phyloP scores from a whole-genome alignment of 23 red algal genomes.

The Pyropia haitanensis region DNA sequence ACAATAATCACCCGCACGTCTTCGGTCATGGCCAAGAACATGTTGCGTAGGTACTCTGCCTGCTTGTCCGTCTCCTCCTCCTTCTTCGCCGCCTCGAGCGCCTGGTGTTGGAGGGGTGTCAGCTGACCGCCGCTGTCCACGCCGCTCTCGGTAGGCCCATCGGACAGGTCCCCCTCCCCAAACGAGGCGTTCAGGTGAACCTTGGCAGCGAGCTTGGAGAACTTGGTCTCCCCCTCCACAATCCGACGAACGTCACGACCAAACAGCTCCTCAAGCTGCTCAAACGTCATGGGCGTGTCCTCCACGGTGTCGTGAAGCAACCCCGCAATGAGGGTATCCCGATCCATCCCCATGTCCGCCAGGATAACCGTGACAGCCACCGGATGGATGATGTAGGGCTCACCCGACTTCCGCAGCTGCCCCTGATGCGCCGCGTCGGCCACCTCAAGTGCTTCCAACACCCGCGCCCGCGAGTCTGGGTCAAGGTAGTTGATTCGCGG shows the following conservation, averaged over 20 bases:
- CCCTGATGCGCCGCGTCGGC: slow-evolving; percentile 76
- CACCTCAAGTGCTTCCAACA: slow-evolving; percentile 69
- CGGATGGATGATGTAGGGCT: slow-evolving; percentile 79
- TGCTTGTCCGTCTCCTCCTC: slow-evolving; percentile 70
- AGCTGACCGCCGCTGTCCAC: neutral
- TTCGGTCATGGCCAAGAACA: slow-evolving; percentile 97
- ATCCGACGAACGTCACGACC: slow-evolving; percentile 77
- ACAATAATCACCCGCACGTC: slow-evolving; percentile 97
- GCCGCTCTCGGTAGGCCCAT: neutral
- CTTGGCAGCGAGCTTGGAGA: slow-evolving; percentile 70
- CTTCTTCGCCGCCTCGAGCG: slow-evolving; percentile 23
- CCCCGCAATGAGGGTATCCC: slow-evolving; percentile 83
- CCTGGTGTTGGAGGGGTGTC: neutral
- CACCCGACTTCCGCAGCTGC: slow-evolving; percentile 71
- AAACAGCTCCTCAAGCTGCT: slow-evolving; percentile 60
- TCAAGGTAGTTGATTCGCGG: slow-evolving; percentile 66
- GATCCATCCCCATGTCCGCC: slow-evolving; percentile 87
- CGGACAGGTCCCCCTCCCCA: neutral
- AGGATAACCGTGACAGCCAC: slow-evolving; percentile 81
- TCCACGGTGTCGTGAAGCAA: slow-evolving; percentile 91
- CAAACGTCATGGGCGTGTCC: slow-evolving; percentile 56
- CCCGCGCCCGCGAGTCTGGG: slow-evolving; percentile 24
- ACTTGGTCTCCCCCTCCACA: slow-evolving; percentile 95
- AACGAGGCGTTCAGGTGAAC: slow-evolving; percentile 17
- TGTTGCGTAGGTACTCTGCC: slow-evolving; percentile 77